Conservation (phyloP, 2,329 filamentous ascomycete genomes). For the Bertia moriformis region DNA sequence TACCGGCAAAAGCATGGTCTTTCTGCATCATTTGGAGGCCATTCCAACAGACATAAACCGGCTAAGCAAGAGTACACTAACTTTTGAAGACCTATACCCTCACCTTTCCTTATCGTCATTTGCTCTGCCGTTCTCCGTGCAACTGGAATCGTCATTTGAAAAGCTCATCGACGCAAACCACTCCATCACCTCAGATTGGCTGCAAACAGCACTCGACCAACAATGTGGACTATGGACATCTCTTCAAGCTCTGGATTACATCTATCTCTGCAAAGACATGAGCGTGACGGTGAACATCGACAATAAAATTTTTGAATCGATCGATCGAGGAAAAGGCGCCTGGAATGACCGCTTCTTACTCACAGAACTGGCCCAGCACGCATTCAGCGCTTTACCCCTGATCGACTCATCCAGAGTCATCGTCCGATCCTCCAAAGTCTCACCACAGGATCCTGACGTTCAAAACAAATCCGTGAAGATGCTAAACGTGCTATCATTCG, state of each 20-base stretch:
- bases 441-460: background rate
- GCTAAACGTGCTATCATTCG: background rate
- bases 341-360: background rate
- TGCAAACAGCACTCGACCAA: background rate
- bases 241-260: background rate
- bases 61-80: background rate
- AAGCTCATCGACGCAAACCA: background rate
- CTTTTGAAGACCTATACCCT: background rate
- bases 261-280: background rate
- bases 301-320: background rate
- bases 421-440: background rate
- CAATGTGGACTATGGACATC: conserved; percentile 1
- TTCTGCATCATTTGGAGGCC: background rate
- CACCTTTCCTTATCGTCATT: background rate
- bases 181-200: background rate
- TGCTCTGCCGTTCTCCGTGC: background rate
- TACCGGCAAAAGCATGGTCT: conserved; percentile 1
- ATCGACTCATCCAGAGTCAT: background rate
- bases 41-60: no score
- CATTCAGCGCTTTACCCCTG: background rate
- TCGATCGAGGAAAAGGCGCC: background rate
- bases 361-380: background rate
- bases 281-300: background rate
- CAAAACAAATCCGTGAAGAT: background rate
- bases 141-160: background rate